These are phyloP conservation scores for Oryza coarctata DNA, from an alignment of 176 grass and related monocot genomes.

Conservation along the genomic window DNA sequence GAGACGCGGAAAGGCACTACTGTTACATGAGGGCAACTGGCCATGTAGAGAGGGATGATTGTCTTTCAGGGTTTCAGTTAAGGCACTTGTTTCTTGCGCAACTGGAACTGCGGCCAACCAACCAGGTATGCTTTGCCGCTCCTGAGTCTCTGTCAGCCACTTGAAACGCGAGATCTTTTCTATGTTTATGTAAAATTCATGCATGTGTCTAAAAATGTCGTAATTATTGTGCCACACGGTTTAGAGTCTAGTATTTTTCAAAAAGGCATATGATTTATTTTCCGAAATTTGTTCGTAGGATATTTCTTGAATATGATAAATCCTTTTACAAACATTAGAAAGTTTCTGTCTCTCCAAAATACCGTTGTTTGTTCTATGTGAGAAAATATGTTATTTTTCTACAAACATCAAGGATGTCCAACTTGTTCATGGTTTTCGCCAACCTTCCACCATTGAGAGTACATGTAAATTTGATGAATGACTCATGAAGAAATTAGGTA, in stretches of 20 bases:
- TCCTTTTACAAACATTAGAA: no score
- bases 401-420: not conserved
- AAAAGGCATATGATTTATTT: not conserved
- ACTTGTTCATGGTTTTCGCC: not conserved
- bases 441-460: not conserved
- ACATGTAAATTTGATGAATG: not conserved
- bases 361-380: not conserved
- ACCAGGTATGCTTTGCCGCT: not conserved
- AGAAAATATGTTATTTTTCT: not conserved
- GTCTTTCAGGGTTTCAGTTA: not conserved
- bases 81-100: slow-evolving; percentile 22
- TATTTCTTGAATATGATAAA: not conserved
- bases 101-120: not conserved
- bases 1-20: not conserved
- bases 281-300: not conserved
- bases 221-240: not conserved
- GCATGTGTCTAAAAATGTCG: not conserved
- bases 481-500: not conserved
- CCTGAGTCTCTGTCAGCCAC: not conserved
- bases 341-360: not conserved
- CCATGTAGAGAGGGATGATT: not conserved
- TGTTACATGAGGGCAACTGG: not conserved
- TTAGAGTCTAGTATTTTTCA: not conserved
- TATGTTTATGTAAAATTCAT: not conserved
- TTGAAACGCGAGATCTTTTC: not conserved